Evolutionary conservation across 2,329 filamentous ascomycete species (phyloP).

Genomic region (Didymella pinodella): DNA sequence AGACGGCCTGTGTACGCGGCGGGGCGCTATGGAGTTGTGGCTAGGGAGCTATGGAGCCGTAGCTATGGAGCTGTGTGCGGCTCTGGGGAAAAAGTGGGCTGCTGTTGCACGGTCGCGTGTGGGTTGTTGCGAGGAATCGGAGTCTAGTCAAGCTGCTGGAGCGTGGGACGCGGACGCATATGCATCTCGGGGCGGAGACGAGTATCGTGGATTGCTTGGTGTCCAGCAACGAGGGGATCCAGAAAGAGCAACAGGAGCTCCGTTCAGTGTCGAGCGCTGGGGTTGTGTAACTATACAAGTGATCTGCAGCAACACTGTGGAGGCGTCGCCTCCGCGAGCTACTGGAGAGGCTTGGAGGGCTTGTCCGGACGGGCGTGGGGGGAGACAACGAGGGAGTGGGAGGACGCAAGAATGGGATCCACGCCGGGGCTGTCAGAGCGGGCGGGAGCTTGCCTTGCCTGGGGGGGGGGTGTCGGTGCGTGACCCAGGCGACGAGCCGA

Average conservation of each 20-base stretch:
- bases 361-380: slow-evolving; percentile 12
- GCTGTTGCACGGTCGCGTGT: slow-evolving; percentile 19
- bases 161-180: slow-evolving; percentile 18
- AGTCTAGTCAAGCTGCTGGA: slow-evolving; percentile 15
- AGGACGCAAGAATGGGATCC: neutral
- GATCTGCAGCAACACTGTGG: slow-evolving; percentile 15
- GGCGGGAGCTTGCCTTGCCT: neutral
- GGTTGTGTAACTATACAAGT: slow-evolving; percentile 16
- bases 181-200: slow-evolving; percentile 10
- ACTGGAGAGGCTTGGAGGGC: neutral
- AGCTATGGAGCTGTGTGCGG: neutral
- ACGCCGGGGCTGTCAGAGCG: neutral
- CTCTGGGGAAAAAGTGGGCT: slow-evolving; percentile 17
- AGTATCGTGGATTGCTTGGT: neutral
- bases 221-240: neutral
- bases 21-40: neutral
- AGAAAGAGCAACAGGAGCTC: neutral
- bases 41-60: neutral
- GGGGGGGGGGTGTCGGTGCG: neutral
- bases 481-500: neutral
- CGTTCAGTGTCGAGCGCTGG: neutral
- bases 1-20: slow-evolving; percentile 15
- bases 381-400: slow-evolving; percentile 1
- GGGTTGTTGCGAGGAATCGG: slow-evolving; percentile 5
- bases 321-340: slow-evolving; percentile 8